Conservation (phyloP, 2,329 filamentous ascomycete genomes). For the Aspergillus vadensis region DNA sequence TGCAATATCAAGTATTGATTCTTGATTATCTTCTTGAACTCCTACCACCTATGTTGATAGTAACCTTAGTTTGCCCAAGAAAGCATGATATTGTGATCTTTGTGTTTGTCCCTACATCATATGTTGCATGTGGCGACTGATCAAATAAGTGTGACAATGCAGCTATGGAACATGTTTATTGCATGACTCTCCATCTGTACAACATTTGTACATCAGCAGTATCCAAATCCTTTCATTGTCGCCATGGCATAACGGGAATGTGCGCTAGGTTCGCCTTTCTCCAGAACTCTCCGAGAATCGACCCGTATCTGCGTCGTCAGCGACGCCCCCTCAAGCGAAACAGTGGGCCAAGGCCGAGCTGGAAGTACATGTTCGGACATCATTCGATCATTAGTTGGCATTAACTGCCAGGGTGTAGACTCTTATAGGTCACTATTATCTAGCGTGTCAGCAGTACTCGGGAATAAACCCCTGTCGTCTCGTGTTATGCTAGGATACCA, state of each 20-base stretch:
- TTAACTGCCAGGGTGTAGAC: neutral
- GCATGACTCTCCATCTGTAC: too few relatives aligned
- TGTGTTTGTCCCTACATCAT: too few relatives aligned
- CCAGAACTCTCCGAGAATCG: neutral
- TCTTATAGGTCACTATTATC: neutral
- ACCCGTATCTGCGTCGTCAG: neutral
- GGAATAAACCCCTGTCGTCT: neutral
- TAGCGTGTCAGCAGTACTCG: neutral
- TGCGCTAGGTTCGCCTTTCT: too few relatives aligned
- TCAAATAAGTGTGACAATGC: too few relatives aligned
- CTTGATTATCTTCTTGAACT: neutral
- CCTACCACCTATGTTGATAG: too few relatives aligned
- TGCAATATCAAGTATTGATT: neutral
- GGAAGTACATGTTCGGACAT: too few relatives aligned
- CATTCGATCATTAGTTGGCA: neutral
- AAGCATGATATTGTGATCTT: too few relatives aligned
- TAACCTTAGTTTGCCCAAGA: too few relatives aligned
- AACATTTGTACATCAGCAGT: too few relatives aligned
- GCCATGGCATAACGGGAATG: neutral
- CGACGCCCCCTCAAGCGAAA: neutral
- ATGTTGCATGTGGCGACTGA: too few relatives aligned
- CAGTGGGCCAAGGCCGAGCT: neutral
- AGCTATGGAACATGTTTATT: too few relatives aligned
- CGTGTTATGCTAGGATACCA: neutral
- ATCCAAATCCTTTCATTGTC: neutral